A percentile compares a stretch with the other conserved stretches of the same genome.
Conservation (phyloP, 106 monocot genomes). For the Dactylorhiza incarnata region DNA sequence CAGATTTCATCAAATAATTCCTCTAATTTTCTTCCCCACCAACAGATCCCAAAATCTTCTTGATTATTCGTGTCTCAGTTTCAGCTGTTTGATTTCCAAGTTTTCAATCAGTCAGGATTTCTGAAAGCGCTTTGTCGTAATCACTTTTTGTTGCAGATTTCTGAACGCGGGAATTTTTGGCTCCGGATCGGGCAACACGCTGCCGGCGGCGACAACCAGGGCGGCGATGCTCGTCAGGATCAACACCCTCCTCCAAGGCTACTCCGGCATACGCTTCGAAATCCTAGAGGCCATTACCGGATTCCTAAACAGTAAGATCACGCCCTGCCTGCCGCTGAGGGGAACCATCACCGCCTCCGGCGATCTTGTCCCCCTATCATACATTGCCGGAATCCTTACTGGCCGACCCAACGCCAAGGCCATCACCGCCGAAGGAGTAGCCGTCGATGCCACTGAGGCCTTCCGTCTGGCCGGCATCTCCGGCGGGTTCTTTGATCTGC, state of each 20-base stretch:
- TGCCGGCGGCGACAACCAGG: slow-evolving; percentile 18
- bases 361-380: slow-evolving; percentile 27
- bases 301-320: slow-evolving; percentile 40
- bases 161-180: slow-evolving; percentile 38
- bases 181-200: slow-evolving; percentile 4
- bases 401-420: slow-evolving; percentile 25
- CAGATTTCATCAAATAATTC: no score
- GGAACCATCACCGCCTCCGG: slow-evolving; percentile 40
- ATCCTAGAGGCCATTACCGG: slow-evolving; percentile 45
- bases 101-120: not conserved
- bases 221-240: slow-evolving; percentile 53
- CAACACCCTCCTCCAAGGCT: slow-evolving; percentile 33
- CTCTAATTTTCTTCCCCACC: no score
- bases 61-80: no score
- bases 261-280: slow-evolving; percentile 49
- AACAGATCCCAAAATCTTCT: no score
- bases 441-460: slow-evolving; percentile 30
- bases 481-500: slow-evolving; percentile 47
- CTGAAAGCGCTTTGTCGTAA: not conserved
- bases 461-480: slow-evolving; percentile 36
- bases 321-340: slow-evolving; percentile 47
- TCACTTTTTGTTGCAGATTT: slow-evolving; percentile 26
- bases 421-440: slow-evolving; percentile 11
- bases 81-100: no score
- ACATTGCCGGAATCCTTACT: slow-evolving; percentile 24